Percentiles rank a stretch among this genome's conserved stretches.
Evolutionary conservation across 2,329 filamentous ascomycete species (phyloP).

Genomic region (Colletotrichum sp.): DNA sequence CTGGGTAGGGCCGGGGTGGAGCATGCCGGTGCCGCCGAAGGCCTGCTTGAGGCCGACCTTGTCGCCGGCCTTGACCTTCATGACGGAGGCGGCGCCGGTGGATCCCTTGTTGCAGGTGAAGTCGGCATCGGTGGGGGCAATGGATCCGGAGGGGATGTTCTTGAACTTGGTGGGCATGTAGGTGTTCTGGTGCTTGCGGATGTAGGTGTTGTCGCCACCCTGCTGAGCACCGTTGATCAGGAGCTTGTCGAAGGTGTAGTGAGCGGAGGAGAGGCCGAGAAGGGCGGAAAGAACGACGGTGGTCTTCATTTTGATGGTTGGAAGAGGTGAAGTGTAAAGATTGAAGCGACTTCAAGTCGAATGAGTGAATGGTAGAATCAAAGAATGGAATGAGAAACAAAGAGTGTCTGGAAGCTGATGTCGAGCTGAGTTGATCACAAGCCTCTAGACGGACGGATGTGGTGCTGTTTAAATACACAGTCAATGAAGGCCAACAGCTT

Average conservation of each 20-base stretch:
- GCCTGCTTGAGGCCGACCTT: conserved; percentile 18
- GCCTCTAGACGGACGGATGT: neutral
- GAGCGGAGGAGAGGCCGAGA: conserved; percentile 15
- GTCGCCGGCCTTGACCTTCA: conserved; percentile 22
- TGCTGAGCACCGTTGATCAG: conserved; percentile 23
- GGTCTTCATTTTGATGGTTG: conserved; percentile 9
- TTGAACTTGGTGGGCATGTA: conserved; percentile 24
- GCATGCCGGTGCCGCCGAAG: conserved; percentile 21
- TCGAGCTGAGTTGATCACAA: neutral
- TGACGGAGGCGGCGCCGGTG: conserved; percentile 1
- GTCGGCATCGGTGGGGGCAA: conserved; percentile 7
- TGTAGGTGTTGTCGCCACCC: conserved; percentile 24
- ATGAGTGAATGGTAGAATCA: neutral
- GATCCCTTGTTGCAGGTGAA: conserved; percentile 18
- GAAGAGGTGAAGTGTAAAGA: neutral
- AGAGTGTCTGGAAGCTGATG: neutral
- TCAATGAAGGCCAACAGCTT: conserved; percentile 27
- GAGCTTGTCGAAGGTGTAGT: conserved; percentile 29
- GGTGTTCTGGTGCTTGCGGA: conserved; percentile 21
- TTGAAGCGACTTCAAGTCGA: conserved; percentile 14
- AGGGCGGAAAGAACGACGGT: conserved; percentile 4
- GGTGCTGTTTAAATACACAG: neutral
- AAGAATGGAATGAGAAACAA: neutral
- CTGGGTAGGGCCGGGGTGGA: conserved; percentile 23
- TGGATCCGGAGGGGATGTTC: conserved; percentile 11